Percentiles rank a stretch among this genome's conserved stretches.
Evolutionary conservation across 495 filamentous ascomycete species (phyloP).

Genomic region (Tetracladium setigerum): DNA sequence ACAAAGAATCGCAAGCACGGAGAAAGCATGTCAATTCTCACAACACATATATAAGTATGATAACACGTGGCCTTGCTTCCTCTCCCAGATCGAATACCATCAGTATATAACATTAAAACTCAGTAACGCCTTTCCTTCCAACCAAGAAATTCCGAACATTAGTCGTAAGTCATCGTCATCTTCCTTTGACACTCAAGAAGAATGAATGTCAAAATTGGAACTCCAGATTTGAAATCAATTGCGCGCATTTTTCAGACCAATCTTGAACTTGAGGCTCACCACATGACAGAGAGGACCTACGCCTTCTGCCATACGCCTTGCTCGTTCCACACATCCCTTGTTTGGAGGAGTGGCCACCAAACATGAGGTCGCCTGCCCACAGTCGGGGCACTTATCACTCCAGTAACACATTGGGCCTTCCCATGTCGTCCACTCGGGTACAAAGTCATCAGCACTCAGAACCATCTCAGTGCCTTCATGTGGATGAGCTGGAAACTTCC

Average conservation of each 20-base stretch:
- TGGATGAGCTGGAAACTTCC: conserved; percentile 13
- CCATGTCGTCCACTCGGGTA: conserved; percentile 3
- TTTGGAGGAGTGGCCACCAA: not conserved
- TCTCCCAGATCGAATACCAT: too few relatives aligned
- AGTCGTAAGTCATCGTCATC: too few relatives aligned
- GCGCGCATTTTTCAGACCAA: not conserved
- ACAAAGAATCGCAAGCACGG: too few relatives aligned
- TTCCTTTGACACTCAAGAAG: too few relatives aligned
- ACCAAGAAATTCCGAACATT: too few relatives aligned
- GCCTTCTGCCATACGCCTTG: not conserved
- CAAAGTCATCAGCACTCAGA: conserved; percentile 1
- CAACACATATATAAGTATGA: too few relatives aligned
- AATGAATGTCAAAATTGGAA: too few relatives aligned
- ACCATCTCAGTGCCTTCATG: not conserved
- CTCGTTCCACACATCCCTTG: not conserved
- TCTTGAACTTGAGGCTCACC: conserved; percentile 2
- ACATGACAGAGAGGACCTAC: conserved; percentile 9
- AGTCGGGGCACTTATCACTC: conserved; percentile 8
- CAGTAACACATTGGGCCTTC: conserved; percentile 2
- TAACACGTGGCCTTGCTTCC: too few relatives aligned
- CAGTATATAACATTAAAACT: too few relatives aligned
- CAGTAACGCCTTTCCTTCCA: too few relatives aligned
- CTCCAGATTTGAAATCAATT: too few relatives aligned
- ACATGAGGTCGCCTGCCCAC: not conserved
- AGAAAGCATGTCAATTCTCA: too few relatives aligned